Evolutionary conservation across 2,329 filamentous ascomycete species (phyloP).

Genomic region (Pyrenophora teres): DNA sequence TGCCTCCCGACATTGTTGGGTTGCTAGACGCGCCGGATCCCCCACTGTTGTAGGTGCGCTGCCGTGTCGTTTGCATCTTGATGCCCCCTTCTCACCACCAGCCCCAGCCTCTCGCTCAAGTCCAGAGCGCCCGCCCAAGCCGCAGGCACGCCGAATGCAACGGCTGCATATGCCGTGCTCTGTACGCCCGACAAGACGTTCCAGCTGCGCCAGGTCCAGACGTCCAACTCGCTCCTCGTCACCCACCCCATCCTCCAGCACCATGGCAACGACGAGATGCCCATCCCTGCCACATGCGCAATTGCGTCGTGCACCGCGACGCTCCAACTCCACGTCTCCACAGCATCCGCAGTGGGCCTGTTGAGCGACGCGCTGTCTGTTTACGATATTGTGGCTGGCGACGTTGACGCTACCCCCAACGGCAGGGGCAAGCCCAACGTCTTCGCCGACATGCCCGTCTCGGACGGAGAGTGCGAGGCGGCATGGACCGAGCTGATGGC

Average conservation of each 20-base stretch:
- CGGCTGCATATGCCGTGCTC: conserved; percentile 59
- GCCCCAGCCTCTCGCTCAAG: conserved; percentile 44
- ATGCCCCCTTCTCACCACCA: conserved; percentile 27
- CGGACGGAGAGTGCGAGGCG: conserved; percentile 55
- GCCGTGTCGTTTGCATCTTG: conserved; percentile 20
- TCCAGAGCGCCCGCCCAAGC: conserved; percentile 33
- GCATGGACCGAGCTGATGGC: conserved; percentile 59
- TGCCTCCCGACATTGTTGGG: conserved; percentile 62
- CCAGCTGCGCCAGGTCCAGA: conserved; percentile 66
- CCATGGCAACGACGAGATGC: conserved; percentile 41
- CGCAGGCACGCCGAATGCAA: conserved; percentile 14
- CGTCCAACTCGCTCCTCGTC: conserved; percentile 66
- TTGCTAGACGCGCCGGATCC: conserved; percentile 56
- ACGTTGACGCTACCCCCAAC: conserved; percentile 36
- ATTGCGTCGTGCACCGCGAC: conserved; percentile 53
- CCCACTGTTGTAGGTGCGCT: conserved; percentile 44
- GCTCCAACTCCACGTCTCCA: conserved; percentile 49
- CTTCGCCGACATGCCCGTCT: conserved; percentile 59
- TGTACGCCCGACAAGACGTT: conserved; percentile 64
- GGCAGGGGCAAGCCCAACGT: conserved; percentile 46
- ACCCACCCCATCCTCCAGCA: conserved; percentile 50
- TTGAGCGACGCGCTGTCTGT: conserved; percentile 48
- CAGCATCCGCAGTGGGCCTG: conserved; percentile 41
- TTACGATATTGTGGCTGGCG: conserved; percentile 42
- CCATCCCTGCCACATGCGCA: conserved; percentile 46